Percentiles rank a stretch among this genome's conserved stretches.
Evolutionary conservation across 768 basidiomycete genomes (phyloP).

Genomic region (Tremella mesenterica): DNA sequence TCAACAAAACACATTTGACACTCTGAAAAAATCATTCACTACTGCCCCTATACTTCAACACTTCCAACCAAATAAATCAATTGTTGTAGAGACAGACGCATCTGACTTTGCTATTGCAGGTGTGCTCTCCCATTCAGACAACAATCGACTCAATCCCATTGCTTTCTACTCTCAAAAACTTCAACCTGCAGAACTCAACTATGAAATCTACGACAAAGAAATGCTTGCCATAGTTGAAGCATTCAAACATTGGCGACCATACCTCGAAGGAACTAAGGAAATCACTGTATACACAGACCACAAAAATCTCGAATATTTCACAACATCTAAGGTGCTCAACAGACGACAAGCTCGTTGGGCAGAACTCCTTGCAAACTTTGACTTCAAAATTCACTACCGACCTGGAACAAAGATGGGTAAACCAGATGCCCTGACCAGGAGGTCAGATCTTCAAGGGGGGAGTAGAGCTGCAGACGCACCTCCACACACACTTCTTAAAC

Average conservation of each 20-base stretch:
- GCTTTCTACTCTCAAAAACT: no score
- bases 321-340: constrained; percentile 41
- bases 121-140: no score
- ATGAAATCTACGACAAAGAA: constrained; percentile 52
- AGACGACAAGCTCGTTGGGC: constrained; percentile 49
- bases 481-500: neutral
- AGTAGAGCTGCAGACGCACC: constrained; percentile 5
- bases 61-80: no score
- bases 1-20: constrained; percentile 7
- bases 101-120: no score
- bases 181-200: constrained; percentile 47
- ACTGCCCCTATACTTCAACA: no score
- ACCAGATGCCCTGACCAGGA: constrained; percentile 11
- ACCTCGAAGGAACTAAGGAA: constrained; percentile 3
- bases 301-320: constrained; percentile 2
- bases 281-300: constrained; percentile 5
- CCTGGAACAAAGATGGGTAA: constrained; percentile 4
- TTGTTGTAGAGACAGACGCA: no score
- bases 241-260: constrained; percentile 5
- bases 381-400: constrained; percentile 13
- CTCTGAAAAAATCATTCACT: constrained; percentile 13
- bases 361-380: neutral
- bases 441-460: constrained; percentile 7
- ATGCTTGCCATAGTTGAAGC: constrained; percentile 49
- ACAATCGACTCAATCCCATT: no score